phyloP scores from a whole-genome alignment of 805 yeast species.

The Starmerella bombicola region DNA sequence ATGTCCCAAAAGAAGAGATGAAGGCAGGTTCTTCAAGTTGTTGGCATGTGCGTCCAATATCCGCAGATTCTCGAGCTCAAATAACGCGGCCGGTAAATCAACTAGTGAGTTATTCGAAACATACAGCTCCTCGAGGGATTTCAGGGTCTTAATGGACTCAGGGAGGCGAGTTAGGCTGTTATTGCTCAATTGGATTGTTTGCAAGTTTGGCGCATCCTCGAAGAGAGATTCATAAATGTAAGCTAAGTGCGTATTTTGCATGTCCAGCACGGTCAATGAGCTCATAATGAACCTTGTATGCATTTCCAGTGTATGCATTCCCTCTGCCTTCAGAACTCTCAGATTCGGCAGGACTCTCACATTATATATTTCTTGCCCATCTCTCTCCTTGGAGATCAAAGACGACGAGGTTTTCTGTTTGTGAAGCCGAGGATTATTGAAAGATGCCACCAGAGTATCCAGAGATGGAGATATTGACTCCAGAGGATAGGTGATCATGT shows the following conservation, averaged over 20 bases:
- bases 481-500: conserved; percentile 31
- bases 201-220: conserved; percentile 49
- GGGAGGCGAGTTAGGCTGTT: conserved; percentile 76
- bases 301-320: conserved; percentile 5
- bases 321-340: conserved; percentile 6
- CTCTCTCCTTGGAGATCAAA: not conserved
- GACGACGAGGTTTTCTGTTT: conserved; percentile 2
- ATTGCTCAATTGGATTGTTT: conserved; percentile 61
- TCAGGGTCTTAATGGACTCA: conserved; percentile 46
- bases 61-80: conserved; percentile 45
- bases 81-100: conserved; percentile 53
- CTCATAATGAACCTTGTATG: conserved; percentile 4
- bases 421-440: conserved; percentile 18
- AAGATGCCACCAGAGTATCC: conserved; percentile 21
- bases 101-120: conserved; percentile 64
- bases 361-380: not conserved
- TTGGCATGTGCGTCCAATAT: conserved; percentile 73
- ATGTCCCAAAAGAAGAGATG: conserved; percentile 50
- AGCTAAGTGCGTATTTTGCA: conserved; percentile 73
- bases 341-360: conserved; percentile 1
- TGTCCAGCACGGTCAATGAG: conserved; percentile 39
- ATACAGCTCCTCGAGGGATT: conserved; percentile 52
- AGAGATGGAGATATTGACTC: conserved; percentile 25
- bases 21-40: conserved; percentile 57
- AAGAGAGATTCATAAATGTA: conserved; percentile 56